These are phyloP conservation scores for Epichloe baconii DNA, from an alignment of 2,329 filamentous ascomycete genomes.

Conservation along the genomic window DNA sequence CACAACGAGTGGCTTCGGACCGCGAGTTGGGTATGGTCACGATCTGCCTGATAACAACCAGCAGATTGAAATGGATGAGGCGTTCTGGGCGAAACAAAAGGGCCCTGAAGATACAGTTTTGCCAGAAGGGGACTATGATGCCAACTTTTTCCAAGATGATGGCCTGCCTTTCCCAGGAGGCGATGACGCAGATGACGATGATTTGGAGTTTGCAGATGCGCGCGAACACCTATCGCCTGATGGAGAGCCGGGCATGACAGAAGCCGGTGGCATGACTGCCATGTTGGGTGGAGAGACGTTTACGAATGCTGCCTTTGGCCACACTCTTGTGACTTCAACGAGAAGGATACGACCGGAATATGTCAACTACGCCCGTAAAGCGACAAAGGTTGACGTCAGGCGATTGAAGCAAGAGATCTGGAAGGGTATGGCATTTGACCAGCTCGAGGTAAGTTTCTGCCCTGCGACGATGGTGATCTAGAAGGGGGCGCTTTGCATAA, in stretches of 20 bases:
- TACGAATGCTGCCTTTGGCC: conserved; percentile 43
- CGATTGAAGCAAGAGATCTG: conserved; percentile 58
- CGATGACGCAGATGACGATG: conserved; percentile 50
- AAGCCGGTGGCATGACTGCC: conserved; percentile 35
- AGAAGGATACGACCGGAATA: conserved; percentile 52
- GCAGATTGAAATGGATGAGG: conserved; percentile 79
- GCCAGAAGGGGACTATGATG: conserved; percentile 74
- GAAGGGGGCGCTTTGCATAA: background rate
- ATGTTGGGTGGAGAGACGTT: conserved; percentile 38
- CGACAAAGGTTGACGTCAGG: conserved; percentile 59
- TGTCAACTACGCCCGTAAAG: conserved; percentile 55
- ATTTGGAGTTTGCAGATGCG: conserved; percentile 66
- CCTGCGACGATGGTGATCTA: background rate
- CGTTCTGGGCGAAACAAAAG: conserved; percentile 78
- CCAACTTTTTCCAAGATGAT: conserved; percentile 94
- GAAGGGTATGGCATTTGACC: conserved; percentile 50
- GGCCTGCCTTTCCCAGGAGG: conserved; percentile 54
- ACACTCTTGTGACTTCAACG: conserved; percentile 52
- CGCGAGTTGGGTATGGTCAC: conserved; percentile 29
- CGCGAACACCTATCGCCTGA: conserved; percentile 66
- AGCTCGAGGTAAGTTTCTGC: conserved; percentile 32
- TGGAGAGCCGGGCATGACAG: conserved; percentile 31
- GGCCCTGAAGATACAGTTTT: conserved; percentile 46
- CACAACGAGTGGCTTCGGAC: conserved; percentile 30
- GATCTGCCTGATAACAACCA: conserved; percentile 36